These are phyloP conservation scores for Amanita exitialis DNA, from an alignment of 768 basidiomycete species.

Conservation along the genomic window DNA sequence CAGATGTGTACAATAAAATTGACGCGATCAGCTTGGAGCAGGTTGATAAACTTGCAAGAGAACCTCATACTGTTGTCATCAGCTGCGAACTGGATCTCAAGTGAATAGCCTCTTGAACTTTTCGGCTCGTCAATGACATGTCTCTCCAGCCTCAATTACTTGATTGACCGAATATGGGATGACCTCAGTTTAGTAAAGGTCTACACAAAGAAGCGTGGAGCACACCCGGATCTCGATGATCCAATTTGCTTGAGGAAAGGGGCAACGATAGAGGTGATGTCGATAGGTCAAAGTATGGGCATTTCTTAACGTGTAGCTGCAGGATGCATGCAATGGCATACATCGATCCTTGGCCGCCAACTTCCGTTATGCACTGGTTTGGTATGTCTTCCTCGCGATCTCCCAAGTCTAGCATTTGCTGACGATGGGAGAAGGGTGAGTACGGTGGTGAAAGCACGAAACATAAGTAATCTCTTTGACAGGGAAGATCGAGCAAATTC, in stretches of 20 bases:
- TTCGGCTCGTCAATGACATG: constrained; percentile 6
- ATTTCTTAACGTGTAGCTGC: not conserved
- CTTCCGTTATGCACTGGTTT: constrained; percentile 92
- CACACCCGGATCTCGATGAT: constrained; percentile 82
- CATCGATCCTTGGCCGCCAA: constrained; percentile 84
- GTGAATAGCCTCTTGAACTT: constrained; percentile 26
- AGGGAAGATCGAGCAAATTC: constrained; percentile 95
- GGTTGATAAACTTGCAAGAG: constrained; percentile 73
- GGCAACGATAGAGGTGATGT: constrained; percentile 76
- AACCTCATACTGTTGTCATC: constrained; percentile 85
- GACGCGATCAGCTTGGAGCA: constrained; percentile 81
- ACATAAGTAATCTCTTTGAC: not conserved
- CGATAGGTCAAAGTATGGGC: not conserved
- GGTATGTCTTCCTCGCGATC: constrained; percentile 46
- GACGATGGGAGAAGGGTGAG: constrained; percentile 1
- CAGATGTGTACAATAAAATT: constrained; percentile 96
- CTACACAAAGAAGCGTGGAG: constrained; percentile 97
- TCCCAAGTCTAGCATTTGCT: not conserved
- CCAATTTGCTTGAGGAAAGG: constrained; percentile 88
- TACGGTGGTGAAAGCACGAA: not conserved
- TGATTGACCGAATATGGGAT: constrained; percentile 73
- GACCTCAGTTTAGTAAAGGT: constrained; percentile 79
- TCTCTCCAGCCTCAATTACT: constrained; percentile 47
- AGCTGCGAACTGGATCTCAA: constrained; percentile 94
- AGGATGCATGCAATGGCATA: constrained; percentile 89